phyloP scores from a whole-genome alignment of 2,329 filamentous ascomycete genomes.

The Penicillium capsulatum region DNA sequence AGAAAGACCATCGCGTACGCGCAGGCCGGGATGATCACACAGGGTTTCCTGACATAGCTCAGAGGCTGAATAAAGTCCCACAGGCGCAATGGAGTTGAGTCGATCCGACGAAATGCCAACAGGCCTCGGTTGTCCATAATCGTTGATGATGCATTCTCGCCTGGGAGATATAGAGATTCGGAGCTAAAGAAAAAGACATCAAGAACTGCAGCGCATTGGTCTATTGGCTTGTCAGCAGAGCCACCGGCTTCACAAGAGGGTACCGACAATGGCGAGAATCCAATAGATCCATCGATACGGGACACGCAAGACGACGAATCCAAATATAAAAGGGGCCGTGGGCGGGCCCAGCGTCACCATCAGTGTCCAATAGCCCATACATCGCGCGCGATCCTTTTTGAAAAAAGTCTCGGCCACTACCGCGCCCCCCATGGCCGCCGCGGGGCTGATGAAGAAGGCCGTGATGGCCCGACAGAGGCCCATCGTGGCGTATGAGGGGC shows the following conservation, averaged over 20 bases:
- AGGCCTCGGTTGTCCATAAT: slow-evolving; percentile 43
- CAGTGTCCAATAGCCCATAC: slow-evolving; percentile 54
- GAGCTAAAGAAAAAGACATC: slow-evolving; percentile 53
- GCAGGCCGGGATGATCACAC: slow-evolving; percentile 50
- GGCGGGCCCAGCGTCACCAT: slow-evolving; percentile 49
- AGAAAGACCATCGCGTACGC: slow-evolving; percentile 58
- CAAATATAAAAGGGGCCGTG: slow-evolving; percentile 30
- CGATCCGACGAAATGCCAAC: slow-evolving; percentile 49
- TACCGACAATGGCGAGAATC: slow-evolving; percentile 50
- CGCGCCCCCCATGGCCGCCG: slow-evolving; percentile 50
- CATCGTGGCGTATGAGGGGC: slow-evolving; percentile 48
- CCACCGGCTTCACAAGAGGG: no score
- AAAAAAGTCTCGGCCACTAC: slow-evolving; percentile 56
- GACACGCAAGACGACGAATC: slow-evolving; percentile 46
- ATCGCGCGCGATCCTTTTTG: slow-evolving; percentile 48
- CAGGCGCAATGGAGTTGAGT: slow-evolving; percentile 48
- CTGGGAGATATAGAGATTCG: slow-evolving; percentile 50
- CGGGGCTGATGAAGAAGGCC: slow-evolving; percentile 52
- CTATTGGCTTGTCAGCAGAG: no score
- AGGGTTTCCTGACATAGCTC: slow-evolving; percentile 44
- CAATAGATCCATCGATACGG: slow-evolving; percentile 58
- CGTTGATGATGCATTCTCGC: slow-evolving; percentile 19
- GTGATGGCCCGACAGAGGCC: slow-evolving; percentile 48
- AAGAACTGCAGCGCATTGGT: slow-evolving; percentile 55
- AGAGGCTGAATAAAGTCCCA: slow-evolving; percentile 54